Evolutionary conservation across 164 flowering plant species (phyloP).

Genomic region (Dillenia turbinata): DNA sequence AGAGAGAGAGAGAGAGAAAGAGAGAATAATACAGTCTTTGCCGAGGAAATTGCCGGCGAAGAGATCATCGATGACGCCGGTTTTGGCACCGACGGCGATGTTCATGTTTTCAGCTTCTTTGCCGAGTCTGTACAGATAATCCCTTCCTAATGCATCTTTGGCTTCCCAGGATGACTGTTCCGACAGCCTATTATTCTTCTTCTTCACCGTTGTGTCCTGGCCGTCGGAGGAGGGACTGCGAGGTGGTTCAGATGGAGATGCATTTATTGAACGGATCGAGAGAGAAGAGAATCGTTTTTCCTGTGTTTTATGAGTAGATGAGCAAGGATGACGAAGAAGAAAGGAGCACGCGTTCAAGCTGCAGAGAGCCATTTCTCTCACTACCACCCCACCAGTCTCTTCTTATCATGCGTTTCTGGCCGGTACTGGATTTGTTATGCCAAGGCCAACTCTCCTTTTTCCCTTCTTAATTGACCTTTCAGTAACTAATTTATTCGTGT

Average conservation of each 20-base stretch:
- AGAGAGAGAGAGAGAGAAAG: neutral
- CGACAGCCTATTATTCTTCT: constrained; percentile 40
- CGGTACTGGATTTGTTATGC: too few species aligned
- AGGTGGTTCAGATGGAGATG: neutral
- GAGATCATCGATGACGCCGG: constrained; percentile 82
- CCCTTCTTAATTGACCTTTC: too few species aligned
- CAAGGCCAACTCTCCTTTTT: too few species aligned
- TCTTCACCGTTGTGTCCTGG: neutral
- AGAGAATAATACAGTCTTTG: constrained; percentile 49
- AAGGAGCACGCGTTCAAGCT: constrained; percentile 6
- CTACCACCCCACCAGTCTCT: neutral
- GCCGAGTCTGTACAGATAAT: constrained; percentile 81
- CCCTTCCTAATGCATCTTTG: constrained; percentile 71
- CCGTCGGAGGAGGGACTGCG: constrained; percentile 8
- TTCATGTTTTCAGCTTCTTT: constrained; percentile 86
- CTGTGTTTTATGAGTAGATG: neutral
- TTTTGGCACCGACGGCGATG: constrained; percentile 77
- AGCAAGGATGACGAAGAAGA: neutral
- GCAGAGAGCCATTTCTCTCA: constrained; percentile 11
- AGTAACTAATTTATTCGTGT: too few species aligned
- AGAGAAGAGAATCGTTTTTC: constrained; percentile 4
- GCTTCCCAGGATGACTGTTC: constrained; percentile 93
- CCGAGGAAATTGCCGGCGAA: constrained; percentile 87
- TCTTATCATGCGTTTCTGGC: constrained; percentile 9
- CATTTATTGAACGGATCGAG: constrained; percentile 4